These are phyloP conservation scores for Plasmopara viticola DNA, from an alignment of 352 stramenopile species.

Conservation along the genomic window DNA sequence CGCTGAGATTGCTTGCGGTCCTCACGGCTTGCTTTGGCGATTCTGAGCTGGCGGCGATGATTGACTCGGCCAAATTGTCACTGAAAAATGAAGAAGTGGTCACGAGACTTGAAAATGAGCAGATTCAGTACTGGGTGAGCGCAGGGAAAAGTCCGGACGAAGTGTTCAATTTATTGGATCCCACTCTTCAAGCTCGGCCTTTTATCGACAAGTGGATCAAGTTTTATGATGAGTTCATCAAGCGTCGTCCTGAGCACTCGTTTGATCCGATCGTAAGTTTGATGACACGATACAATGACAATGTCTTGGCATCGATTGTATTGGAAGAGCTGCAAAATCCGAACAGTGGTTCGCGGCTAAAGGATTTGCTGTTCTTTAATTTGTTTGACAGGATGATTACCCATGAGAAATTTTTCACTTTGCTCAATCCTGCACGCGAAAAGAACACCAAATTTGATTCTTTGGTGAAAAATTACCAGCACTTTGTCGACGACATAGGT, in stretches of 20 bases:
- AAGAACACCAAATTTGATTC: conserved; percentile 8
- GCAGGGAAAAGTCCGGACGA: conserved; percentile 4
- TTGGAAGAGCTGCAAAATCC: neutral
- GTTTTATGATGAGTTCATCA: conserved; percentile 2
- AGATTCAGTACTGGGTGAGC: conserved; percentile 2
- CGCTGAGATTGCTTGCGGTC: conserved; percentile 2
- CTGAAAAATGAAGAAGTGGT: neutral
- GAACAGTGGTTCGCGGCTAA: conserved; percentile 2
- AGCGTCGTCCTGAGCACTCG: neutral
- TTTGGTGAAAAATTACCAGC: no score
- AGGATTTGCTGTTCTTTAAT: conserved; percentile 6
- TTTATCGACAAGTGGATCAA: conserved; percentile 2
- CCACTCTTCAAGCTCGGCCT: conserved; percentile 5
- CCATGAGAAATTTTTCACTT: neutral
- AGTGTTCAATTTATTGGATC: conserved; percentile 1
- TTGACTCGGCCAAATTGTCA: conserved; percentile 8
- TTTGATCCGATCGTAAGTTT: conserved; percentile 2
- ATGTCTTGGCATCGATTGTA: neutral
- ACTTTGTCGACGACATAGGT: no score
- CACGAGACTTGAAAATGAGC: conserved; percentile 3
- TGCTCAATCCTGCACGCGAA: neutral
- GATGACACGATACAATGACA: conserved; percentile 1
- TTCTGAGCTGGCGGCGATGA: conserved; percentile 6
- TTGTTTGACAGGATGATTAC: conserved; percentile 8
- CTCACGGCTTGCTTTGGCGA: conserved; percentile 10